Conservation (phyloP, 1,139 yeast genomes). For the Geotrichum phurueaensis region DNA sequence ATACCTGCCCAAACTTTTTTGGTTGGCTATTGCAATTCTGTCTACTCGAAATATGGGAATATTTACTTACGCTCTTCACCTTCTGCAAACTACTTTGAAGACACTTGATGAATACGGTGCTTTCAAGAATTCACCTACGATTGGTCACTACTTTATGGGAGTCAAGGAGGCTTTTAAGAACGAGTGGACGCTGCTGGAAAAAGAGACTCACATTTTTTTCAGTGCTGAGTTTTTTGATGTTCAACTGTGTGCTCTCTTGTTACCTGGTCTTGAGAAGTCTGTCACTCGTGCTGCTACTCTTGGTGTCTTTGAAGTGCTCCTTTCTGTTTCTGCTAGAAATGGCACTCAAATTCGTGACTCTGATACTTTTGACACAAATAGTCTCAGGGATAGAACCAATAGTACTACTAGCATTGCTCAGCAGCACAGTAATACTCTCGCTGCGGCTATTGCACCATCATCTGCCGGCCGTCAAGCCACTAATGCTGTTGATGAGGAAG, state of each 20-base stretch:
- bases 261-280: conserved; percentile 61
- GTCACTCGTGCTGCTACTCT: conserved; percentile 55
- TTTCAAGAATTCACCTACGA: conserved; percentile 23
- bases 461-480: conserved; percentile 25
- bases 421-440: not conserved
- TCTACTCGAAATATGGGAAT: conserved; percentile 26
- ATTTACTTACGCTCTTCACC: conserved; percentile 26
- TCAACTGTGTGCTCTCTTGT: conserved; percentile 46
- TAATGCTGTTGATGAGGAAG: conserved; percentile 10
- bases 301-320: conserved; percentile 45
- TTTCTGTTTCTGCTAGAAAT: conserved; percentile 44
- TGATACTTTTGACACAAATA: conserved; percentile 4
- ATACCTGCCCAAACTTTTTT: conserved; percentile 54
- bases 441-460: not conserved
- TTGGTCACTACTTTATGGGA: conserved; percentile 35
- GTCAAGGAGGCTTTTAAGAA: conserved; percentile 42
- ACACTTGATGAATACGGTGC: conserved; percentile 30
- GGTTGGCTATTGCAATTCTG: conserved; percentile 51
- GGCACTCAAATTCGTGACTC: conserved; percentile 13
- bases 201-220: conserved; percentile 41
- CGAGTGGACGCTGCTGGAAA: conserved; percentile 45
- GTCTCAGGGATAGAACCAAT: conserved; percentile 5
- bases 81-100: conserved; percentile 28
- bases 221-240: conserved; percentile 47
- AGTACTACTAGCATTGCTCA: conserved; percentile 7